phyloP scores from a whole-genome alignment of 2,329 filamentous ascomycete genomes.

The Eurotiales sp. region DNA sequence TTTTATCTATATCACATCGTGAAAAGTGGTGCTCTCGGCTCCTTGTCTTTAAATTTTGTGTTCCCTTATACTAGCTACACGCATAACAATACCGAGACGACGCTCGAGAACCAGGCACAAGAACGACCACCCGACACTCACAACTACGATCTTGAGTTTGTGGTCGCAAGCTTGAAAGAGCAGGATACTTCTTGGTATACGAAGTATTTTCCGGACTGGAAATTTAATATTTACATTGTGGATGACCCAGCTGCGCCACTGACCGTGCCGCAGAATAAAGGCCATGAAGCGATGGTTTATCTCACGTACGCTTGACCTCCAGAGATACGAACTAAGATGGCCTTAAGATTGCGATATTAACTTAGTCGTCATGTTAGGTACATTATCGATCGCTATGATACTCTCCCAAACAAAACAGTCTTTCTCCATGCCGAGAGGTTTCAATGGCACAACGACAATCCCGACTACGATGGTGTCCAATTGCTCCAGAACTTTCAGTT shows the following conservation, averaged over 20 bases:
- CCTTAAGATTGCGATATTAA: not conserved
- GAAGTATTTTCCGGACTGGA: conserved; percentile 17
- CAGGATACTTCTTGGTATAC: conserved; percentile 12
- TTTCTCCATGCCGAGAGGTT: conserved; percentile 49
- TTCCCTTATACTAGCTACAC: not conserved
- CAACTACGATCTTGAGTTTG: conserved; percentile 5
- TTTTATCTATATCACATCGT: not conserved
- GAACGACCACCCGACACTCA: not conserved
- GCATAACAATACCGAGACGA: not conserved
- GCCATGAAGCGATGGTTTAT: conserved; percentile 53
- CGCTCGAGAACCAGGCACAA: not conserved
- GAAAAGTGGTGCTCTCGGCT: not conserved
- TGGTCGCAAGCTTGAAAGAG: conserved; percentile 9
- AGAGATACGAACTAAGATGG: not conserved
- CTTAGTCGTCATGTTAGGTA: not conserved
- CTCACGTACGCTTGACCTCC: conserved; percentile 42
- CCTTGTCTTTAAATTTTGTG: conserved; percentile 4
- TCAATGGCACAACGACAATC: conserved; percentile 50
- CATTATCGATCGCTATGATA: conserved; percentile 53
- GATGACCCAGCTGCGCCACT: conserved; percentile 40
- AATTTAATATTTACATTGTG: conserved; percentile 38
- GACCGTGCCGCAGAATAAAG: conserved; percentile 48
- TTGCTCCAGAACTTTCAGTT: conserved; percentile 43
- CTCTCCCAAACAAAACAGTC: conserved; percentile 47
- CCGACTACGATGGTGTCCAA: conserved; percentile 39